Conservation (phyloP, 2,329 filamentous ascomycete genomes). For the Cyphellophora attinorum region DNA sequence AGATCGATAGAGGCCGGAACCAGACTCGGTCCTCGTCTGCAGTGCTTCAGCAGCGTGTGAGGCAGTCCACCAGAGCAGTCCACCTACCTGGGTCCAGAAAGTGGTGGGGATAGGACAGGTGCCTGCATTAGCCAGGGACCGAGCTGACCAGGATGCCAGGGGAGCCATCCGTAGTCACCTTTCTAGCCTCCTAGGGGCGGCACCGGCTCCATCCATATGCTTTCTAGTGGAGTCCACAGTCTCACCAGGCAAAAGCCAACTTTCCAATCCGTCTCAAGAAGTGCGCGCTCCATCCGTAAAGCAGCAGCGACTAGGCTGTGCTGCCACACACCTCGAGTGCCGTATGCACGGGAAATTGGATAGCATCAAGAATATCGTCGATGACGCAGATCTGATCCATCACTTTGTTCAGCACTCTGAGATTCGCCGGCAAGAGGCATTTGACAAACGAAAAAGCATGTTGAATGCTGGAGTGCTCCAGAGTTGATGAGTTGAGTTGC, state of each 20-base stretch:
- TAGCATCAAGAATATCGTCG: neutral
- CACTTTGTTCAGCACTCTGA: neutral
- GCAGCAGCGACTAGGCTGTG: conserved; percentile 7
- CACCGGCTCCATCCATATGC: conserved; percentile 17
- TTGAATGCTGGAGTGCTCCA: neutral
- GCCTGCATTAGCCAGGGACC: neutral
- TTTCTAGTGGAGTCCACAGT: conserved; percentile 13
- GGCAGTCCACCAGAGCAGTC: conserved; percentile 1
- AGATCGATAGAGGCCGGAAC: conserved; percentile 16
- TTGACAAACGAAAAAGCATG: too few species aligned
- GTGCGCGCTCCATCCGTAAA: conserved; percentile 16
- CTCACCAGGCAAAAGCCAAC: conserved; percentile 9
- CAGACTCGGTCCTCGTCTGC: too few species aligned
- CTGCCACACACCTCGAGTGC: neutral
- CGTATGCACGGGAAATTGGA: conserved; percentile 1
- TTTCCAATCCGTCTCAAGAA: conserved; percentile 14
- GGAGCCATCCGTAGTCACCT: neutral
- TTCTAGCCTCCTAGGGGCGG: too few species aligned
- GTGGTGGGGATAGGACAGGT: conserved; percentile 9
- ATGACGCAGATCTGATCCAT: neutral
- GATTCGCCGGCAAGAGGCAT: too few species aligned
- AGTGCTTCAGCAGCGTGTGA: too few species aligned
- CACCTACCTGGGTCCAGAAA: conserved; percentile 15
- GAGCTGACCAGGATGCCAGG: conserved; percentile 1
- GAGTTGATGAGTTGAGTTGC: neutral